These are phyloP conservation scores for Candida sanyiensis DNA, from an alignment of 805 yeast genomes.

Conservation along the genomic window DNA sequence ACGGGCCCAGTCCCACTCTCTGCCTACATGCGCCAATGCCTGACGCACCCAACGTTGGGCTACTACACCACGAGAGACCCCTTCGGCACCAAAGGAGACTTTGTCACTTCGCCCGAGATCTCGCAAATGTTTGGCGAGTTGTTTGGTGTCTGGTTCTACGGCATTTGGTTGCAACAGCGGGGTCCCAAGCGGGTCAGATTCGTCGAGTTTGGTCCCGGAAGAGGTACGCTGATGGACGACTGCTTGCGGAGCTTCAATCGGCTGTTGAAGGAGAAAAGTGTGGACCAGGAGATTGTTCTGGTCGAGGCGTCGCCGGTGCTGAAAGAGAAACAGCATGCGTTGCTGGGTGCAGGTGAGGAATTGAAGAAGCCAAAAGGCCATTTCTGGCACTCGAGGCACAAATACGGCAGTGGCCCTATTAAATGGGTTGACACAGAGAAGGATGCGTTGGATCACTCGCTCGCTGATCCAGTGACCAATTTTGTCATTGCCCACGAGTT, in stretches of 20 bases:
- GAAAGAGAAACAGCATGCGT: slow-evolving; percentile 47
- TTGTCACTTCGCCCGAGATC: slow-evolving; percentile 81
- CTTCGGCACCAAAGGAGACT: slow-evolving; percentile 63
- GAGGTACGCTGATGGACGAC: slow-evolving; percentile 74
- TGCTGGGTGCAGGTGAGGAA: slow-evolving; percentile 39
- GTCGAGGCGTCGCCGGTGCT: slow-evolving; percentile 71
- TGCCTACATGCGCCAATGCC: slow-evolving; percentile 74
- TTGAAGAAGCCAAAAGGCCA: slow-evolving; percentile 5
- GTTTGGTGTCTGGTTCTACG: slow-evolving; percentile 66
- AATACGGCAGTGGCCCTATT: slow-evolving; percentile 49
- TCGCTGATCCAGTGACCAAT: slow-evolving; percentile 34
- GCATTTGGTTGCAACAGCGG: slow-evolving; percentile 53
- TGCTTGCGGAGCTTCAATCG: slow-evolving; percentile 43
- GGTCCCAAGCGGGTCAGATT: slow-evolving; percentile 45
- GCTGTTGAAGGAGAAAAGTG: slow-evolving; percentile 29
- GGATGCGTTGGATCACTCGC: slow-evolving; percentile 29
- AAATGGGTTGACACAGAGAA: slow-evolving; percentile 58
- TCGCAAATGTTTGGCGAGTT: slow-evolving; percentile 85
- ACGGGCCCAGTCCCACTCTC: slow-evolving; percentile 76
- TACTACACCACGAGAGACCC: slow-evolving; percentile 79
- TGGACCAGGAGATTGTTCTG: slow-evolving; percentile 38
- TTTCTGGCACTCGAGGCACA: slow-evolving; percentile 16
- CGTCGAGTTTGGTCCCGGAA: slow-evolving; percentile 82
- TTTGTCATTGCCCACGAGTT: slow-evolving; percentile 80
- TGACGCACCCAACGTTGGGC: slow-evolving; percentile 71